Conservation (phyloP, 2,329 filamentous ascomycete species). For the Botrytis elliptica region DNA sequence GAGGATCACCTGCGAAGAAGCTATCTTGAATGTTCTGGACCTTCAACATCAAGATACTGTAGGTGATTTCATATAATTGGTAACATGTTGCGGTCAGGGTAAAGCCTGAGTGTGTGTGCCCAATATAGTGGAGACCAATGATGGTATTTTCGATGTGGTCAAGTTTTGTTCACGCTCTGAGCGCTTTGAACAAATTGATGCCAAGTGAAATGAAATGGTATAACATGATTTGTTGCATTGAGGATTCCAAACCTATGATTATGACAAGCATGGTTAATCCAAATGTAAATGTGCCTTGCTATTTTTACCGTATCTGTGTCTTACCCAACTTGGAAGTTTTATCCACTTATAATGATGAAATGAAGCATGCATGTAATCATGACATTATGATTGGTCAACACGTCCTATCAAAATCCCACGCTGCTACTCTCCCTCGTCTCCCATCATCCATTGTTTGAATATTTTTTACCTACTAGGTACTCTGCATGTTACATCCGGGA, state of each 20-base stretch:
- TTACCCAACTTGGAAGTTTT: background rate
- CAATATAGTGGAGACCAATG: background rate
- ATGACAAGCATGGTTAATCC: background rate
- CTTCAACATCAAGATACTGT: slow-evolving; percentile 8
- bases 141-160: background rate
- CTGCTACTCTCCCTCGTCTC: too few species aligned
- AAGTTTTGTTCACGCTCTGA: background rate
- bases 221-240: background rate
- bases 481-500: slow-evolving; percentile 8
- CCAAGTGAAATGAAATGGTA: background rate
- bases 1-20: slow-evolving; percentile 22
- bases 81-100: slow-evolving; percentile 15
- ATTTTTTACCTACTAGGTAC: background rate
- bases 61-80: slow-evolving; percentile 2
- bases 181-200: background rate
- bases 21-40: slow-evolving; percentile 30
- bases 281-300: background rate
- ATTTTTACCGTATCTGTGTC: background rate
- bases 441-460: background rate
- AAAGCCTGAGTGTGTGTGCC: background rate
- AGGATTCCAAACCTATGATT: background rate
- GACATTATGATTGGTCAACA: background rate
- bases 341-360: slow-evolving; percentile 8
- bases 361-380: slow-evolving; percentile 5
- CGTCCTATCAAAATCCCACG: background rate